Conservation (phyloP, 345 rosid species). For the Fremontodendron californicum region DNA sequence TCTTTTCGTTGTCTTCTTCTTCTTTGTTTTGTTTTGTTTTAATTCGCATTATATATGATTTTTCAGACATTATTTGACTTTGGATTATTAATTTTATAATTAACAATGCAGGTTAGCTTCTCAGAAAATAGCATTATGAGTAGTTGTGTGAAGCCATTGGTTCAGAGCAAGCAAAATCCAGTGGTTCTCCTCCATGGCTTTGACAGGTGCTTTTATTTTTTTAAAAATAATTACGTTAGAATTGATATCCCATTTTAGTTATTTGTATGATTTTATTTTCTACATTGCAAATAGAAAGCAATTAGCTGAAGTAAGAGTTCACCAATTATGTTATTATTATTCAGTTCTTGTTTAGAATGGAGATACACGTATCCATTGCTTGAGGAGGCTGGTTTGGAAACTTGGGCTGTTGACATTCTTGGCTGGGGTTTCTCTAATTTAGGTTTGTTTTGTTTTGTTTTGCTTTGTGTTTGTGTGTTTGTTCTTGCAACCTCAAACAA, state of each 20-base stretch:
- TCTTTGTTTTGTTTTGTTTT: neutral
- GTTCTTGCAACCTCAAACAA: neutral
- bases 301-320: neutral
- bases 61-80: neutral
- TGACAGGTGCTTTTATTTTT: slow-evolving; percentile 54
- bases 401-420: slow-evolving; percentile 92
- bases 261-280: neutral
- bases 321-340: slow-evolving; percentile 20
- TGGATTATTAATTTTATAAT: neutral
- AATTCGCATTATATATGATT: neutral
- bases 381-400: slow-evolving; percentile 81
- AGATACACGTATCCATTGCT: slow-evolving; percentile 76
- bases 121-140: slow-evolving; percentile 54
- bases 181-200: slow-evolving; percentile 91
- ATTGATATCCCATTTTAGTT: neutral
- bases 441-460: slow-evolving; percentile 35
- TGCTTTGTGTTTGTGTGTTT: neutral
- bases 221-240: neutral
- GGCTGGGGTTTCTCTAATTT: slow-evolving; percentile 98
- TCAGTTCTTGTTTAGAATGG: slow-evolving; percentile 98
- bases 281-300: neutral
- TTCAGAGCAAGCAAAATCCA: slow-evolving; percentile 44
- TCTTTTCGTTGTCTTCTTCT: neutral
- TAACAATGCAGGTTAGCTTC: slow-evolving; percentile 46
- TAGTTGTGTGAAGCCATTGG: slow-evolving; percentile 72